Conservation (phyloP, 1,139 yeast species). For the Nakaseomyces bracarensis region DNA sequence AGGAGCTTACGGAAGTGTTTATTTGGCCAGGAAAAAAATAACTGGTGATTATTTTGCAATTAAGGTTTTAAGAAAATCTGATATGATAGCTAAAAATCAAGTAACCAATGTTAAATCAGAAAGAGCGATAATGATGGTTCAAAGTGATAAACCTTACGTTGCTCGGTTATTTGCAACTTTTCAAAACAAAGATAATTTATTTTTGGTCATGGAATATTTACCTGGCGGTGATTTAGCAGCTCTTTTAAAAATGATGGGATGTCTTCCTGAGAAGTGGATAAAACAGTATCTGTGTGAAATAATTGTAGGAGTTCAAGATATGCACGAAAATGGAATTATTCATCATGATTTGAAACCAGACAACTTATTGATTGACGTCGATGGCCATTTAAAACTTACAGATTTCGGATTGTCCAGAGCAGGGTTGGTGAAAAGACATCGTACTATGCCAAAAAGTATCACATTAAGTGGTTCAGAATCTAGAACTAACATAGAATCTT, state of each 20-base stretch:
- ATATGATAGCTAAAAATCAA: conserved; percentile 96
- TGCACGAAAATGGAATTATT: conserved; percentile 81
- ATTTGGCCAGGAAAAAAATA: conserved; percentile 66
- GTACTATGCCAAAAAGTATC: conserved; percentile 20
- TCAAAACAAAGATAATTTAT: conserved; percentile 79
- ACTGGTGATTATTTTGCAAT: conserved; percentile 97
- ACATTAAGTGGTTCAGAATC: conserved; percentile 7
- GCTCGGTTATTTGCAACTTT: conserved; percentile 85
- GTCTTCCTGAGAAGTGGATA: conserved; percentile 81
- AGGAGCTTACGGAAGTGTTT: conserved; percentile 97
- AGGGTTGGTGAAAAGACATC: conserved; percentile 81
- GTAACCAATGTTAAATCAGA: conserved; percentile 91
- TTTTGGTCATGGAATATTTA: conserved; percentile 91
- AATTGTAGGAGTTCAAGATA: conserved; percentile 79
- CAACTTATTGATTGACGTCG: conserved; percentile 72
- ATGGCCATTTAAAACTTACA: conserved; percentile 85
- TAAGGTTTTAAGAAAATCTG: conserved; percentile 86
- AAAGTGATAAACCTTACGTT: conserved; percentile 87
- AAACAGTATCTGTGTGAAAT: conserved; percentile 82
- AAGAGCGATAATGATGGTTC: conserved; percentile 95
- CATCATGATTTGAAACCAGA: conserved; percentile 96
- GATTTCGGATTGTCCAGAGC: conserved; percentile 91
- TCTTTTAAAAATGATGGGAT: conserved; percentile 69
- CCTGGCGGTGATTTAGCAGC: conserved; percentile 97
- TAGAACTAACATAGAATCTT: conserved; percentile 7